Evolutionary conservation across 176 grass and related monocot genomes (phyloP).

Genomic region (Puya raimondii): DNA sequence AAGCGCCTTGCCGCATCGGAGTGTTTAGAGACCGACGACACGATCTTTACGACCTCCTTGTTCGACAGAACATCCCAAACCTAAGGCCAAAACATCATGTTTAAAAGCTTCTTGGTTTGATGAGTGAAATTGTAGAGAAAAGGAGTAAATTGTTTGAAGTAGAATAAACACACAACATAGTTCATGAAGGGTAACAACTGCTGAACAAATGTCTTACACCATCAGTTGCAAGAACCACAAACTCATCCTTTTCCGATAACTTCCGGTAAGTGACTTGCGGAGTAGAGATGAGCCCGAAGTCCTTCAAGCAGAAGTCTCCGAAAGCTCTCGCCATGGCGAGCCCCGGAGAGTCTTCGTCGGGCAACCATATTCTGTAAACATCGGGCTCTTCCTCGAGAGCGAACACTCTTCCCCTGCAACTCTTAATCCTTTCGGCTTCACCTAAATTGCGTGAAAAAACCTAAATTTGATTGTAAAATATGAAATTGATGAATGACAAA

Average conservation of each 20-base stretch:
- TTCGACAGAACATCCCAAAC: slow-evolving; percentile 90
- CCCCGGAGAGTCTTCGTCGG: slow-evolving; percentile 65
- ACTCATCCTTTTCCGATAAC: slow-evolving; percentile 66
- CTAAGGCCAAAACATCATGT: slow-evolving; percentile 19
- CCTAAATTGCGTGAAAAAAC: slow-evolving; percentile 15
- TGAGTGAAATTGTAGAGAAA: neutral
- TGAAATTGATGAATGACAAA: neutral
- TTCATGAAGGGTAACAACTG: neutral
- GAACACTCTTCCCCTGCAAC: slow-evolving; percentile 65
- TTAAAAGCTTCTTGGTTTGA: neutral
- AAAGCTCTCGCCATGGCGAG: slow-evolving; percentile 92
- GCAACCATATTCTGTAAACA: slow-evolving; percentile 72
- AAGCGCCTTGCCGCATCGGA: slow-evolving; percentile 49
- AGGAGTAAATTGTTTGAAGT: neutral
- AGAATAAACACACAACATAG: neutral
- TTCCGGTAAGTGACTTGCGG: slow-evolving; percentile 59
- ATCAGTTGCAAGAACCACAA: slow-evolving; percentile 83
- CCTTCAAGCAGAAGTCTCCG: slow-evolving; percentile 82
- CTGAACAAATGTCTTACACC: slow-evolving; percentile 30
- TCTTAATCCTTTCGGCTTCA: slow-evolving; percentile 60
- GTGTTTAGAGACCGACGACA: slow-evolving; percentile 35
- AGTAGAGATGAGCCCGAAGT: slow-evolving; percentile 67
- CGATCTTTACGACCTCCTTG: slow-evolving; percentile 54
- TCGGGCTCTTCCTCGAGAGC: slow-evolving; percentile 67
- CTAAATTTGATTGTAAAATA: neutral